Conservation (phyloP, 1,139 yeast species). For the Protomyces lactucae-debilis region DNA sequence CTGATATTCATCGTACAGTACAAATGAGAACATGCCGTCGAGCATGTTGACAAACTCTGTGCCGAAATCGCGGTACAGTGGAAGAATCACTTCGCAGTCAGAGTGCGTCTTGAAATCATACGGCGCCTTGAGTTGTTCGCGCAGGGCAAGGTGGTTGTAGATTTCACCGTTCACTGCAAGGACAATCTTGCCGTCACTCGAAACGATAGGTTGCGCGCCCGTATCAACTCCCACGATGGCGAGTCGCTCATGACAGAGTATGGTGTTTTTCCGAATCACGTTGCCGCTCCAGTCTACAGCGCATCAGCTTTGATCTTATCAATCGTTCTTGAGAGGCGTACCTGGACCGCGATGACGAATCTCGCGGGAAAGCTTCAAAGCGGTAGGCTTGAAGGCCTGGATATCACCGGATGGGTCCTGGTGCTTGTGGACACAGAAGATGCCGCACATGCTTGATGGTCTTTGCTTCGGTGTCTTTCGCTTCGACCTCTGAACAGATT, state of each 20-base stretch:
- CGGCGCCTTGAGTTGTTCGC: constrained; percentile 60
- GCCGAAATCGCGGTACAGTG: constrained; percentile 79
- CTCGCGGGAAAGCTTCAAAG: constrained; percentile 74
- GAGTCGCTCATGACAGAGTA: constrained; percentile 41
- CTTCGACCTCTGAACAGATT: not conserved
- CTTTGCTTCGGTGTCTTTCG: not conserved
- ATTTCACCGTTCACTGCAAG: constrained; percentile 96
- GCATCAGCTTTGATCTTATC: constrained; percentile 62
- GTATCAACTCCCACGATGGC: constrained; percentile 67
- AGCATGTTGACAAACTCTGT: constrained; percentile 84
- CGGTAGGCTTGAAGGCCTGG: constrained; percentile 75
- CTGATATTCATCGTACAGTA: constrained; percentile 70
- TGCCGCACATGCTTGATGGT: constrained; percentile 20
- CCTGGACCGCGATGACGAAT: constrained; percentile 93
- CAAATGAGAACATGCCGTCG: constrained; percentile 99
- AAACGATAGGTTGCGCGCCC: constrained; percentile 95
- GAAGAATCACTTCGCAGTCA: constrained; percentile 97
- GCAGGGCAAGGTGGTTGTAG: constrained; percentile 86
- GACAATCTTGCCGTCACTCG: constrained; percentile 65
- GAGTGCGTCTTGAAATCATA: constrained; percentile 80
- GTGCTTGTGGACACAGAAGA: constrained; percentile 75
- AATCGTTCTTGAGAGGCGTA: constrained; percentile 43
- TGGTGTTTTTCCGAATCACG: constrained; percentile 67
- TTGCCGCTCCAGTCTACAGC: constrained; percentile 88
- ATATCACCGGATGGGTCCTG: constrained; percentile 55